phyloP scores from a whole-genome alignment of 2,329 filamentous ascomycete species.

The Sporothrix euskadiensis region DNA sequence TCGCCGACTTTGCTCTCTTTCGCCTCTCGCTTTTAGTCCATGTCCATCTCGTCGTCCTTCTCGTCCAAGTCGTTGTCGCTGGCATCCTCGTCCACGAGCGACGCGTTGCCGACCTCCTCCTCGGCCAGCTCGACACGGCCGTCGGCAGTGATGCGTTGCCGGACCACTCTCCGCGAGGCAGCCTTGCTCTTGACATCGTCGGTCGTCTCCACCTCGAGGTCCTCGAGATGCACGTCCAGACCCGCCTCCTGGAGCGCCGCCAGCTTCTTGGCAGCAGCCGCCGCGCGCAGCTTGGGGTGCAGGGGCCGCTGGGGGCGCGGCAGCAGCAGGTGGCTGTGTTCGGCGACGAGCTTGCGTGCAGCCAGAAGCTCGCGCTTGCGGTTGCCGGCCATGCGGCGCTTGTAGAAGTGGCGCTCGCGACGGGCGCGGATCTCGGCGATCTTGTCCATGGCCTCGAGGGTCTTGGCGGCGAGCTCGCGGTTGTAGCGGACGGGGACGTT shows the following conservation, averaged over 20 bases:
- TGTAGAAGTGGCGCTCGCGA: conserved; percentile 90
- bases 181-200: conserved; percentile 37
- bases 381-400: conserved; percentile 89
- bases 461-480: conserved; percentile 83
- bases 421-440: conserved; percentile 80
- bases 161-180: conserved; percentile 41
- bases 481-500: conserved; percentile 96
- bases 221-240: conserved; percentile 59
- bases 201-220: conserved; percentile 39
- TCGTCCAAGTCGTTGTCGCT: conserved; percentile 33
- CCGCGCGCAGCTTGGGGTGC: conserved; percentile 51
- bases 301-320: conserved; percentile 47
- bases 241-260: conserved; percentile 40
- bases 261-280: conserved; percentile 38
- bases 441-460: conserved; percentile 87
- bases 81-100: conserved; percentile 33
- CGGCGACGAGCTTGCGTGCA: conserved; percentile 83
- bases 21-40: conserved; percentile 23
- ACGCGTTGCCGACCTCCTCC: conserved; percentile 28
- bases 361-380: conserved; percentile 75
- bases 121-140: conserved; percentile 44
- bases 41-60: conserved; percentile 30
- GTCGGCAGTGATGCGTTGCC: conserved; percentile 43
- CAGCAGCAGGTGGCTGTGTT: conserved; percentile 90
- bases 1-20: not conserved